These are phyloP conservation scores for Stemphylium lycopersici DNA, from an alignment of 2,329 filamentous ascomycete genomes.

Conservation along the genomic window DNA sequence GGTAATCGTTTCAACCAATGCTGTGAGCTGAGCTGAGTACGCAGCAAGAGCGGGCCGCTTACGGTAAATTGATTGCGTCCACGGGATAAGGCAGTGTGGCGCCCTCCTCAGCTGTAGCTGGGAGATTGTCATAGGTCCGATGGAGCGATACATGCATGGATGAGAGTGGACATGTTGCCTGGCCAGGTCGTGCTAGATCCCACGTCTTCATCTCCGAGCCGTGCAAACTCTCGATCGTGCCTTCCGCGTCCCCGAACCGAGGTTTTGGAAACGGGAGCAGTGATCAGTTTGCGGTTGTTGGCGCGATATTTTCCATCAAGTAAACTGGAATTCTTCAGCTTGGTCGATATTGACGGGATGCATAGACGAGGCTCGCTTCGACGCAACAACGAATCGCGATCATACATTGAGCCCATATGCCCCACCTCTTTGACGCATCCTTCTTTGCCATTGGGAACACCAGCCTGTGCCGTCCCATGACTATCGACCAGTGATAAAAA, in stretches of 20 bases:
- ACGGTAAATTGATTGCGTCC: not conserved
- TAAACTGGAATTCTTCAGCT: too few relatives aligned
- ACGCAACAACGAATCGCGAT: not conserved
- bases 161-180: not conserved
- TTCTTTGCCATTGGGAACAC: too few relatives aligned
- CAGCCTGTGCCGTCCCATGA: too few relatives aligned
- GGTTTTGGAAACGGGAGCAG: not conserved
- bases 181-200: not conserved
- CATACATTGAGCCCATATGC: not conserved
- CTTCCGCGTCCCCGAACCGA: not conserved
- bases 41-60: slow-evolving; percentile 6
- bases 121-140: not conserved
- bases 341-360: not conserved
- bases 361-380: not conserved
- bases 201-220: slow-evolving; percentile 13
- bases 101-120: not conserved
- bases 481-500: too few relatives aligned
- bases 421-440: too few relatives aligned
- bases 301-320: not conserved
- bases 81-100: not conserved
- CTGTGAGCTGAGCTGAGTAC: not conserved
- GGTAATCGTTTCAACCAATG: not conserved
- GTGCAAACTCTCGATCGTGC: not conserved
- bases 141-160: not conserved
- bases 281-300: slow-evolving; percentile 1